A percentile compares a stretch with the other conserved stretches of the same genome.
Conservation (phyloP, 2,329 filamentous ascomycete genomes). For the Monilinia vaccinii-corymbosi region DNA sequence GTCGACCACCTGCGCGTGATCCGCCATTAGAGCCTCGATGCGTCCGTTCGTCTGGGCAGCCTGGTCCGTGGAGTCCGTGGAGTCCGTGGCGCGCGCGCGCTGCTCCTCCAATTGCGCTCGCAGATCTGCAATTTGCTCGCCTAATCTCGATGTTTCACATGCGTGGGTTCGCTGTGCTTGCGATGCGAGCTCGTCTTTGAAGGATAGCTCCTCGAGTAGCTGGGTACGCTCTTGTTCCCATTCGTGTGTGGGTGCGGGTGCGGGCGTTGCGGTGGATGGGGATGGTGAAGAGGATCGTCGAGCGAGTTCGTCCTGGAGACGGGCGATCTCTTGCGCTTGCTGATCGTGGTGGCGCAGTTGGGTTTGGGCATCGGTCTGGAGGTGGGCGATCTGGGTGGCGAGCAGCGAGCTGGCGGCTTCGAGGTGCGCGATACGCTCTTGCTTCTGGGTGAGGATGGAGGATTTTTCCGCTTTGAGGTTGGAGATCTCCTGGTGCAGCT, state of each 20-base stretch:
- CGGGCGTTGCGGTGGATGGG: too few relatives aligned
- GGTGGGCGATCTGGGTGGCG: neutral
- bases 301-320: neutral
- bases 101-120: neutral
- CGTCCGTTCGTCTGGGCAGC: too few relatives aligned
- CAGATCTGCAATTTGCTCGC: neutral
- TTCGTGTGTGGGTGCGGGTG: too few relatives aligned
- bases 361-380: neutral
- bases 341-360: neutral
- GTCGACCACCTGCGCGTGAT: fast-evolving
- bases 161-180: neutral
- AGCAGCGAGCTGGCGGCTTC: neutral
- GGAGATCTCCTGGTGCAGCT: too few relatives aligned
- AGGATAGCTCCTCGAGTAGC: fast-evolving
- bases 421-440: neutral
- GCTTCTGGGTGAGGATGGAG: fast-evolving
- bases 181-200: neutral
- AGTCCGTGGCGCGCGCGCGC: neutral
- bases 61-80: too few relatives aligned
- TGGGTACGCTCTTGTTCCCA: neutral
- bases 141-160: fast-evolving
- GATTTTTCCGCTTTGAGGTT: too few relatives aligned
- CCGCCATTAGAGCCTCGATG: too few relatives aligned
- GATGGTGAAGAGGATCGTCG: too few relatives aligned
- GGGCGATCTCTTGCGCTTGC: neutral